Percentiles rank a stretch among this genome's conserved stretches.
Evolutionary conservation across 176 grass and related monocot genomes (phyloP).

Genomic region (Oropetium thomaeum): DNA sequence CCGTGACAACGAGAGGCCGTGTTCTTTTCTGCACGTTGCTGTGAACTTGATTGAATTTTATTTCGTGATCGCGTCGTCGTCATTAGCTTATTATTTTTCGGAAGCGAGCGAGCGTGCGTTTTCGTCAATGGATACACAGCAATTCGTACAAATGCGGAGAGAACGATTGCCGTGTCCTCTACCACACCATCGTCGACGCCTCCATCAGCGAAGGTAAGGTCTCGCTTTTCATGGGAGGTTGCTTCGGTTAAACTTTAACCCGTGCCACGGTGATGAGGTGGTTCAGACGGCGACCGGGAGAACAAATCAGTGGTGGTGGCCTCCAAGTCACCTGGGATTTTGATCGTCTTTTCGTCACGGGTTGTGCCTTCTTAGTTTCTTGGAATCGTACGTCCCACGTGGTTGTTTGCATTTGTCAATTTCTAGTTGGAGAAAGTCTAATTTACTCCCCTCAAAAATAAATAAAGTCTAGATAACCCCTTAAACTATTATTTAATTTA

Average conservation of each 20-base stretch:
- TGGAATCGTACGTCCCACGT: too few relatives aligned
- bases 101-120: not conserved
- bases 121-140: not conserved
- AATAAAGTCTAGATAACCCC: too few relatives aligned
- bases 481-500: too few relatives aligned
- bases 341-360: constrained; percentile 13
- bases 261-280: constrained; percentile 7
- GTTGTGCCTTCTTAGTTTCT: not conserved
- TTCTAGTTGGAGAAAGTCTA: constrained; percentile 30
- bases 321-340: constrained; percentile 31
- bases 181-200: not conserved
- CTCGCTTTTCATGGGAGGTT: constrained; percentile 28
- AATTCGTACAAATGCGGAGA: not conserved
- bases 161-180: not conserved
- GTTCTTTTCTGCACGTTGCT: not conserved
- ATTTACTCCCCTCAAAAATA: too few relatives aligned
- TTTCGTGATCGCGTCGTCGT: not conserved
- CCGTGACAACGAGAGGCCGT: not conserved
- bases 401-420: constrained; percentile 36
- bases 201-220: constrained; percentile 22
- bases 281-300: constrained; percentile 16
- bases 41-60: not conserved
- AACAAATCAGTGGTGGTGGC: constrained; percentile 22
- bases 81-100: not conserved
- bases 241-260: constrained; percentile 36